Evolutionary conservation across 148 eudicot species (phyloP).

Genomic region (Talinum fruticosum): DNA sequence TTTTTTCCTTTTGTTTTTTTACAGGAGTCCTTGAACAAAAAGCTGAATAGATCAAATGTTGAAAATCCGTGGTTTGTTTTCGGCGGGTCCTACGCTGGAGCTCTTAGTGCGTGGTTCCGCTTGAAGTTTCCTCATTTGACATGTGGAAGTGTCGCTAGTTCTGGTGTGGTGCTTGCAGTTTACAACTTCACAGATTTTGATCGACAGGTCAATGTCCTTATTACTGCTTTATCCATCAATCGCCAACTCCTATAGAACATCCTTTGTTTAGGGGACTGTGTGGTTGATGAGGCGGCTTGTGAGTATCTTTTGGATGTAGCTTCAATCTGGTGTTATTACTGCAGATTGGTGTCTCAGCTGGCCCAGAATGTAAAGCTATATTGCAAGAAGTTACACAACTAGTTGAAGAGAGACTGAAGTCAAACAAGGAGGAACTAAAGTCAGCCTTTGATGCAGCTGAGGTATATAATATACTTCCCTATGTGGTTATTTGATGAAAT

Average conservation of each 20-base stretch:
- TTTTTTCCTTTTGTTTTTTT: not conserved
- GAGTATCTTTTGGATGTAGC: not conserved
- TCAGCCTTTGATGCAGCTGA: constrained; percentile 70
- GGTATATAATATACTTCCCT: constrained; percentile 33
- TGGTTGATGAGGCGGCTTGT: not conserved
- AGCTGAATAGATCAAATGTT: constrained; percentile 56
- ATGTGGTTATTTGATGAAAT: not conserved
- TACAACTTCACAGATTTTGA: constrained; percentile 83
- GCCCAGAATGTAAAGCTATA: constrained; percentile 91
- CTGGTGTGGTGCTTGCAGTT: constrained; percentile 85
- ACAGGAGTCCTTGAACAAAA: constrained; percentile 67
- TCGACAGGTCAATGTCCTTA: constrained; percentile 53
- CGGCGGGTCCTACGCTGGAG: constrained; percentile 91
- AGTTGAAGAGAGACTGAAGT: constrained; percentile 65
- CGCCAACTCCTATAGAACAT: not conserved
- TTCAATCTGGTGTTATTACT: constrained; percentile 22
- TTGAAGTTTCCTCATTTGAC: constrained; percentile 95
- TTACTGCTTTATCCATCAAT: not conserved
- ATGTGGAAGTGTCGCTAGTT: constrained; percentile 97
- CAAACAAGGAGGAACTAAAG: constrained; percentile 57
- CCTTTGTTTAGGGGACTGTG: not conserved
- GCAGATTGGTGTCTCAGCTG: constrained; percentile 97
- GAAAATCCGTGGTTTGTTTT: constrained; percentile 96
- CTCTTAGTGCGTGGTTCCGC: constrained; percentile 99
- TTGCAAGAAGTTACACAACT: constrained; percentile 86